Percentiles rank a stretch among this genome's conserved stretches.
These are phyloP conservation scores for Sclerospora graminicola DNA, from an alignment of 352 stramenopile genomes.

Conservation along the genomic window DNA sequence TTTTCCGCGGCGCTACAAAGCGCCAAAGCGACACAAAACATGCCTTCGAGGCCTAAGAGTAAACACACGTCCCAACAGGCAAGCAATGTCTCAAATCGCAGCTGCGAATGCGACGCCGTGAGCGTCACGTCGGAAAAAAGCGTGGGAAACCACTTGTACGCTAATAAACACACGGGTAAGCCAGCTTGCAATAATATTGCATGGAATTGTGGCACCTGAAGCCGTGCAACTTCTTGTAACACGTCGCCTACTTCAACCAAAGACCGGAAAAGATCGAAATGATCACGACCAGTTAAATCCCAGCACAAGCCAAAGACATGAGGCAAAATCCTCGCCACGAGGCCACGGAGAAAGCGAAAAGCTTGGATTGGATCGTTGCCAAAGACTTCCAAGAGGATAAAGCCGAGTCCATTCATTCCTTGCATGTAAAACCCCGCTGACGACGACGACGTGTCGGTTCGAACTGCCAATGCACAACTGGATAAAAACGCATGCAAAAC, in stretches of 20 bases:
- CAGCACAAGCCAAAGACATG: constrained; percentile 67
- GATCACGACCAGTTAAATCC: constrained; percentile 26
- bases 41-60: constrained; percentile 67
- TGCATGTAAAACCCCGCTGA: constrained; percentile 69
- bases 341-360: constrained; percentile 52
- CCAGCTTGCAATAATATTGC: constrained; percentile 41
- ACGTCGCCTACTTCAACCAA: constrained; percentile 59
- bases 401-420: constrained; percentile 78
- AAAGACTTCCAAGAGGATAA: constrained; percentile 60
- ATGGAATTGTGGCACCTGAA: constrained; percentile 57
- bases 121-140: constrained; percentile 80
- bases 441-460: constrained; percentile 20
- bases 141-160: constrained; percentile 86
- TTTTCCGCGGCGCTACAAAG: constrained; percentile 58
- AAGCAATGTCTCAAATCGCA: constrained; percentile 67
- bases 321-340: constrained; percentile 55
- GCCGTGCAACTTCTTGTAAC: constrained; percentile 60
- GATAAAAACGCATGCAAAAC: constrained; percentile 67
- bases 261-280: constrained; percentile 66
- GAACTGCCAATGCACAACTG: constrained; percentile 38
- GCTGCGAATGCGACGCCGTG: constrained; percentile 57
- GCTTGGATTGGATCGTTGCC: constrained; percentile 38
- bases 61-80: constrained; percentile 75
- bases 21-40: constrained; percentile 64
- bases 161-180: constrained; percentile 61